Base-by-base conservation (phyloP, 2,329 filamentous ascomycete species). In the Didymella keratinophila region DNA sequence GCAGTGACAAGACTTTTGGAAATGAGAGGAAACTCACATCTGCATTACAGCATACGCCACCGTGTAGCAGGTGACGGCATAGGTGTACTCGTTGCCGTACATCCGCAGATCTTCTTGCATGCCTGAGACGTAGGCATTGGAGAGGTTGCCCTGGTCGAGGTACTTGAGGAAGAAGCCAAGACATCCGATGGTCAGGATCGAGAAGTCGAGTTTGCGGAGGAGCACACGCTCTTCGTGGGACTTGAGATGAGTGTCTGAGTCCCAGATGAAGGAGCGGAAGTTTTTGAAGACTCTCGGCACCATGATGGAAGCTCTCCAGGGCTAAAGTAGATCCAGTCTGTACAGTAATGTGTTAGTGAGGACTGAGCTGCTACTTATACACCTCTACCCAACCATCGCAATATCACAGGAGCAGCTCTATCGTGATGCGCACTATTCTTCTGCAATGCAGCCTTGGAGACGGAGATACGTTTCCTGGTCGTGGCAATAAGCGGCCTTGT, bases 171-270 rank as follows among this genome's bases (percentile, higher is more conserved):
- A 54, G 36, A 56, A 62, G 10, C 52, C 49, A 9, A 62, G 39
- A 23, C 60, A 62, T 16, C 52, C 44, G 67, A 82, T 81, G 0
- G 80, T 80, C 14, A 83, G 64, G 32, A 84, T 75, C 1, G 76
- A 78, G 8, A 73, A 69, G 63, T 83, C 81, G 20, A 83, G 67
- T 62, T 83, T 83, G 61, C 80, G 80, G 4, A 83, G 63, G 32
- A 83, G 73, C 34, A 28, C n/a, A 6, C 80, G 76, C 63, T 84
- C 81, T 55, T 82, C 78, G 0, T 78, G 80, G n/a, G 59, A 49
- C 43, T 62, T 59, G 3, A 62, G 47, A n/a, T 62, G 59, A 16
- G 59, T 54, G 50, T 64, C 43, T 1, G 32, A 62, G 43, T 62
- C 62, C 62, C 62, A 62, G 27, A 60, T 62, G 51, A 62, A 64